phyloP scores from a whole-genome alignment of 2,329 filamentous ascomycete species.

The Trichoderma oligosporum region DNA sequence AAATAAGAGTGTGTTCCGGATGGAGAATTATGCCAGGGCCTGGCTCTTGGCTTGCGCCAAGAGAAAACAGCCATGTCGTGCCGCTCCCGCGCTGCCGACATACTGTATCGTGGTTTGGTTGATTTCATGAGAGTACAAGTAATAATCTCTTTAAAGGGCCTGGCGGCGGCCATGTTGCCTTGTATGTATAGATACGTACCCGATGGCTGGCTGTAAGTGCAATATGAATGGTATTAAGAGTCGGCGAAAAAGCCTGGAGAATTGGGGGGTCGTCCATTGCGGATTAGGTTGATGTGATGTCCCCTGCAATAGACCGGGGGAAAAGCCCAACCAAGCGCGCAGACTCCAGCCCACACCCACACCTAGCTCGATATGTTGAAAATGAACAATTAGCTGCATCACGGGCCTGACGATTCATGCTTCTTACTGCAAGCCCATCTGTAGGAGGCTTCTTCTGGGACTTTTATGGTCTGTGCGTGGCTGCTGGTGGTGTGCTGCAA shows the following conservation, averaged over 20 bases:
- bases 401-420: constrained; percentile 20
- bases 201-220: neutral
- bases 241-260: constrained; percentile 9
- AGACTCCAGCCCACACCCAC: constrained; percentile 15
- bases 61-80: constrained; percentile 3
- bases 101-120: neutral
- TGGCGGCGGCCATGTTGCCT: neutral
- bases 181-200: too few relatives aligned
- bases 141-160: neutral
- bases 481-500: constrained; percentile 17
- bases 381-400: constrained; percentile 17
- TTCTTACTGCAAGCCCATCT: constrained; percentile 19
- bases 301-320: constrained; percentile 12
- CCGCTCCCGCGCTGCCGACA: constrained; percentile 16
- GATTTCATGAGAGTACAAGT: neutral
- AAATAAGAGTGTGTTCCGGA: constrained; percentile 14
- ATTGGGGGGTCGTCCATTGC: constrained; percentile 12
- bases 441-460: constrained; percentile 20
- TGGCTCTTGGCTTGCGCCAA: constrained; percentile 12
- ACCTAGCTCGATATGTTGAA: constrained; percentile 9
- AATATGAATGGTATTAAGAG: constrained; percentile 1
- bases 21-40: constrained; percentile 16
- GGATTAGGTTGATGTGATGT: constrained; percentile 5
- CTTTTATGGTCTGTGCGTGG: constrained; percentile 16
- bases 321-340: constrained; percentile 14